These are phyloP conservation scores for Puccinellia tenuiflora DNA, from an alignment of 176 grass and related monocot species.

Conservation along the genomic window DNA sequence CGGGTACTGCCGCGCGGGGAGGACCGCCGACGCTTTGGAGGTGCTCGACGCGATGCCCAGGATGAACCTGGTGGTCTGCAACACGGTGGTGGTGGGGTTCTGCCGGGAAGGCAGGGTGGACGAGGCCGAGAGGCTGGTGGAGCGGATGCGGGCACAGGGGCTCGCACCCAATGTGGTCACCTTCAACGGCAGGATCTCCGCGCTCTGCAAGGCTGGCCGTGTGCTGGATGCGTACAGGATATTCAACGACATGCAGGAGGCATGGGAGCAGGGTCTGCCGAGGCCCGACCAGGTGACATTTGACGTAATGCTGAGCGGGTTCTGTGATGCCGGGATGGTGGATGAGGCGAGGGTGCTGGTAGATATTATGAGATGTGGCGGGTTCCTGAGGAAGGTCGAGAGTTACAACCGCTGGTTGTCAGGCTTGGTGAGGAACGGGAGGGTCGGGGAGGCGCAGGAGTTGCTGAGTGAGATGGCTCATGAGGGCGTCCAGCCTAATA, in stretches of 20 bases:
- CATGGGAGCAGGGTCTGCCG: constrained; percentile 55
- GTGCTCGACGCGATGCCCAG: constrained; percentile 62
- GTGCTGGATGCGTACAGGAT: constrained; percentile 79
- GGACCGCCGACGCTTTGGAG: constrained; percentile 32
- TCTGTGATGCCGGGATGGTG: constrained; percentile 71
- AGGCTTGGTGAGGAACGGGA: constrained; percentile 65
- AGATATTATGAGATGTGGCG: constrained; percentile 68
- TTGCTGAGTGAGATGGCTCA: constrained; percentile 65
- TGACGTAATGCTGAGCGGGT: constrained; percentile 71
- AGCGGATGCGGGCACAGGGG: constrained; percentile 62
- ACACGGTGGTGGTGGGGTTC: constrained; percentile 76
- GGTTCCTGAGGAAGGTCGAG: constrained; percentile 57
- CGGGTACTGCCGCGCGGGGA: constrained; percentile 51
- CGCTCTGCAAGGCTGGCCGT: constrained; percentile 67
- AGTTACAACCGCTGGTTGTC: constrained; percentile 93
- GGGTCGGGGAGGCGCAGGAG: constrained; percentile 51
- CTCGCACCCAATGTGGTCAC: constrained; percentile 76
- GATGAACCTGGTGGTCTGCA: constrained; percentile 75
- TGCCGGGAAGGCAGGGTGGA: constrained; percentile 63
- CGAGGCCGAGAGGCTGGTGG: constrained; percentile 75
- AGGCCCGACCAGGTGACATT: constrained; percentile 86
- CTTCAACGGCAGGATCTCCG: constrained; percentile 86
- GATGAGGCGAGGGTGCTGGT: constrained; percentile 72
- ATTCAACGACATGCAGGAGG: constrained; percentile 91
- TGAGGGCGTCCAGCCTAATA: constrained; percentile 68